Evolutionary conservation across 2,329 filamentous ascomycete genomes (phyloP).

Genomic region (Cercospora sp.): DNA sequence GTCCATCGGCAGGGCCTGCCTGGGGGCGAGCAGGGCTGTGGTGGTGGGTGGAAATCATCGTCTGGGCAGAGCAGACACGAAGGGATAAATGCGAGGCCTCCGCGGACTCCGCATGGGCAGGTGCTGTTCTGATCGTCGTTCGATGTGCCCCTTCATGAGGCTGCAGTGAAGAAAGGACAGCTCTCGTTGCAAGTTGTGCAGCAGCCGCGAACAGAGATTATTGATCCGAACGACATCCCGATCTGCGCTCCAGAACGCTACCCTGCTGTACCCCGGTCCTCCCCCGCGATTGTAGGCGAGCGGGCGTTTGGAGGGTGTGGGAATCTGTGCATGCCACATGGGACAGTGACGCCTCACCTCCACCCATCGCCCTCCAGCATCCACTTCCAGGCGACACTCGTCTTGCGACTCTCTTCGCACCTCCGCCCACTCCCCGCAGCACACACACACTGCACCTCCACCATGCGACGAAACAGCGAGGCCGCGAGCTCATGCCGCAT

Average conservation of each 20-base stretch:
- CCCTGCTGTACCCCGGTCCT: not conserved
- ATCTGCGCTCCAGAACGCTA: not conserved
- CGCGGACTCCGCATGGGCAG: not conserved
- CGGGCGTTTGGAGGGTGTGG: not conserved
- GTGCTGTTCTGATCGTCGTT: not conserved
- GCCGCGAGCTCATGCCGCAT: constrained; percentile 26
- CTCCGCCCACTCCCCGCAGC: not conserved
- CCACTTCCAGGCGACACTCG: not conserved
- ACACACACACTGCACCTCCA: not conserved
- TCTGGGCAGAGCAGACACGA: too few species aligned
- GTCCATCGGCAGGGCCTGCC: not conserved
- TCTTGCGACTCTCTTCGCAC: not conserved
- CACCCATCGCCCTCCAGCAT: not conserved
- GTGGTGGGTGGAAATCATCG: too few species aligned
- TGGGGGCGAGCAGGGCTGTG: too few species aligned
- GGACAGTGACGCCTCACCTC: not conserved
- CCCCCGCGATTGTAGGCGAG: not conserved
- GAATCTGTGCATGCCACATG: not conserved
- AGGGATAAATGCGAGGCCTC: not conserved
- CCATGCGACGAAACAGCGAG: constrained; percentile 23
- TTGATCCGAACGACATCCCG: not conserved
- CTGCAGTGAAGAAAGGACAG: too few species aligned
- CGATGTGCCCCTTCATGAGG: too few species aligned
- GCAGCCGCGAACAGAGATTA: not conserved
- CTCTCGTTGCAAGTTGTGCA: too few species aligned